These are phyloP conservation scores for Euphrasia arctica DNA, from an alignment of 305 asterid genomes.

Conservation along the genomic window DNA sequence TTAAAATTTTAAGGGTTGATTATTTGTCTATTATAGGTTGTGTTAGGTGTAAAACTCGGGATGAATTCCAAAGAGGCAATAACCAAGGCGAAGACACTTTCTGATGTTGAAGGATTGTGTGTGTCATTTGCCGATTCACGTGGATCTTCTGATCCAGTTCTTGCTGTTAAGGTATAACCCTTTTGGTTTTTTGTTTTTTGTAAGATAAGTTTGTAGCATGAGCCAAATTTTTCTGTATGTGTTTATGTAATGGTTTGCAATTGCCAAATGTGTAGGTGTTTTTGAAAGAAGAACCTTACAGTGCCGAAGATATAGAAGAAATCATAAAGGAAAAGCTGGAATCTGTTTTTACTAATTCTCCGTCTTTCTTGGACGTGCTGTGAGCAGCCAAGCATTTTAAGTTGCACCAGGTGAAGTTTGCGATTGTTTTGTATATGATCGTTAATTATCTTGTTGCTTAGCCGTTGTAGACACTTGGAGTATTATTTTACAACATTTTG, in stretches of 20 bases:
- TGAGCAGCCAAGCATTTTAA: slow-evolving; percentile 75
- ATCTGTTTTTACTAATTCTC: slow-evolving; percentile 61
- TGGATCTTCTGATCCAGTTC: slow-evolving; percentile 80
- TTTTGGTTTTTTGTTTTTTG: slow-evolving; percentile 9
- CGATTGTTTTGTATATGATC: not conserved
- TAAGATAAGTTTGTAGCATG: not conserved
- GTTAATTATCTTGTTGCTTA: not conserved
- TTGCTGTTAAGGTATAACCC: slow-evolving; percentile 65
- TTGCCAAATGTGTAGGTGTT: slow-evolving; percentile 43
- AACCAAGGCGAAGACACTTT: slow-evolving; percentile 66
- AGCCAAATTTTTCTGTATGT: not conserved
- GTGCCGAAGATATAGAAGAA: slow-evolving; percentile 63
- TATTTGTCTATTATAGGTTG: slow-evolving; percentile 50
- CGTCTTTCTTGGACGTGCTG: slow-evolving; percentile 81
- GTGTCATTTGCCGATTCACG: slow-evolving; percentile 58
- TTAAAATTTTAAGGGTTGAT: not conserved
- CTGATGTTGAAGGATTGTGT: slow-evolving; percentile 84
- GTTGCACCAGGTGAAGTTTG: slow-evolving; percentile 64
- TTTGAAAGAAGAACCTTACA: slow-evolving; percentile 73
- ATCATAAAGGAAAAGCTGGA: slow-evolving; percentile 53
- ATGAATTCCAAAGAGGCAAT: slow-evolving; percentile 70
- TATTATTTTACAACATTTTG: not conserved
- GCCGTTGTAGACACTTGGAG: not conserved
- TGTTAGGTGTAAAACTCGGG: slow-evolving; percentile 74
- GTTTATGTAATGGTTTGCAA: not conserved